Evolutionary conservation across 345 rosid species (phyloP).

Genomic region (Clausena lansium): DNA sequence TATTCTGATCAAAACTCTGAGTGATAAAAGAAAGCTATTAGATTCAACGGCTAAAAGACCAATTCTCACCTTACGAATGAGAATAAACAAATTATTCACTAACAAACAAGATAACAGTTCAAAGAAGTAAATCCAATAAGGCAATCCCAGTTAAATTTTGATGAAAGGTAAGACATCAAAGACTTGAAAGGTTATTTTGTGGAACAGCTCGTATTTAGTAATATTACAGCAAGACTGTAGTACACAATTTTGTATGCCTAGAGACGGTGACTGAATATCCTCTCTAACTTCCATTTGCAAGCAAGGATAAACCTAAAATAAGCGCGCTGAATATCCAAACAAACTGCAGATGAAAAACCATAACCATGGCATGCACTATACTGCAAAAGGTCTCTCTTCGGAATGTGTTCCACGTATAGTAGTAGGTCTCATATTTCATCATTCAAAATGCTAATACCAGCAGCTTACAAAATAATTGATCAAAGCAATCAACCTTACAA

Average conservation of each 20-base stretch:
- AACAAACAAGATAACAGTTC: neutral
- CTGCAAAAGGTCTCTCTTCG: neutral
- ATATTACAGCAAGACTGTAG: neutral
- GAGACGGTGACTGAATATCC: neutral
- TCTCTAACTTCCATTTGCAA: neutral
- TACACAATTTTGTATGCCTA: neutral
- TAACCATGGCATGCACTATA: neutral
- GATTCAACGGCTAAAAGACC: neutral
- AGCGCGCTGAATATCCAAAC: neutral
- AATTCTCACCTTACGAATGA: neutral
- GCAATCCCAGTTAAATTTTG: neutral
- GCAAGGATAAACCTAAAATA: neutral
- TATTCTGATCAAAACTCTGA: constrained; percentile 67
- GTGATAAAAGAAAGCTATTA: constrained; percentile 11
- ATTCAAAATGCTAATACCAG: neutral
- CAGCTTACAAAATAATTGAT: neutral
- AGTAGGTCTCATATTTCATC: neutral
- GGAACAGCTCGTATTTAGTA: neutral
- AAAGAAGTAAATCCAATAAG: neutral
- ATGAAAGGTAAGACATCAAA: neutral
- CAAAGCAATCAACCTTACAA: neutral
- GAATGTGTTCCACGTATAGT: neutral
- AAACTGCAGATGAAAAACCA: neutral
- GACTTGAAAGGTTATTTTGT: neutral
- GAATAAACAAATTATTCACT: neutral